Evolutionary conservation across 1,139 yeast genomes (phyloP), one percentile per base, ranked within the genome.

Genomic region (Hanseniaspora sp.): DNA sequence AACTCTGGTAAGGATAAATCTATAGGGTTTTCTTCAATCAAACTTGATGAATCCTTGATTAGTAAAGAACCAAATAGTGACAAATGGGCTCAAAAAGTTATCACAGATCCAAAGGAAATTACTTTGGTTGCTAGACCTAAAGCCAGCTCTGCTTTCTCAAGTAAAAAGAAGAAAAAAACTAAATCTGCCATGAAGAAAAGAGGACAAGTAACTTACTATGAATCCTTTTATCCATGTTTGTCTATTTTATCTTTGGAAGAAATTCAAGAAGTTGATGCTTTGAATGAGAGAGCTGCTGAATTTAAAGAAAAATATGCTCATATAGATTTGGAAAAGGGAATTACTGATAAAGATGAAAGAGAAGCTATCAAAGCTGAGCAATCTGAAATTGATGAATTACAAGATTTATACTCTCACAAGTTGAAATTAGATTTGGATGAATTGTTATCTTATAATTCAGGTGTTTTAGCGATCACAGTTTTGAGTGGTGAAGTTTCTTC

Each of bases 201-300:
- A 34, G 98, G 98, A 64, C 69, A 75, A 23, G 74, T 92, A 39
- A 75, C 80, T 13, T 92, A 86, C 67, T 74, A 80, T 12, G 71
- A 85, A 53, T 77, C 94, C 2, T 92, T 92, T 73, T 87, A 79
- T 69, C 97, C 98, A 30, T 71, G 83, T 17, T 69, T 84, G 55
- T 87, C 90, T 13, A 83, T 88, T 8, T 74, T 83, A 74, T 79
- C 87, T 37, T 80, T 86, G 54, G 84, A 80, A 57, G 96, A 86
- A 60, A 73, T 79, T 51, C 74, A 72, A 58, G 86, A 80, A 60
- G 80, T 77, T 59, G 76, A 73, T 57, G 71, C 70, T 55, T 70
- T 71, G 39, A 69, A 71, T 52, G 70, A 69, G 56, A 67, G 67
- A 58, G 69, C 70, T 58, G 63, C 67, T 60, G 46, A 48, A 8